phyloP scores from a whole-genome alignment of 345 rosid genomes.

The Abelmoschus esculentus region DNA sequence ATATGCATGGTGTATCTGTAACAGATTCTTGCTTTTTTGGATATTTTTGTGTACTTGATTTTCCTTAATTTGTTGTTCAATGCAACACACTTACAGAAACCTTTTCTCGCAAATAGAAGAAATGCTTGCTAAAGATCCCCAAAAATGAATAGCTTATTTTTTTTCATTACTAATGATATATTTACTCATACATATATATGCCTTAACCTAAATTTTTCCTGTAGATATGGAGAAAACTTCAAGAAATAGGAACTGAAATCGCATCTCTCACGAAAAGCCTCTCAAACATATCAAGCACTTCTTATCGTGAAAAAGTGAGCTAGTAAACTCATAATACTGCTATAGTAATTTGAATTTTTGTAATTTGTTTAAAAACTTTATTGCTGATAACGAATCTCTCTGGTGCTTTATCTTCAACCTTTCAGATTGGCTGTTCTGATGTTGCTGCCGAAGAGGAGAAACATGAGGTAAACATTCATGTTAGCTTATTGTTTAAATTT shows the following conservation, averaged over 20 bases:
- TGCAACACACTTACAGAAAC: not conserved
- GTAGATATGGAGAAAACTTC: constrained; percentile 68
- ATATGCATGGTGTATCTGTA: not conserved
- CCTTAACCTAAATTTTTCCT: constrained; percentile 3
- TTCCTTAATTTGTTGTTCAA: not conserved
- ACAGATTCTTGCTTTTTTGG: not conserved
- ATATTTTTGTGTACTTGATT: not conserved
- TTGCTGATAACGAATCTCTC: not conserved
- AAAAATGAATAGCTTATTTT: not conserved
- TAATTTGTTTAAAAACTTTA: not conserved
- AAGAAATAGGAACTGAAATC: constrained; percentile 61
- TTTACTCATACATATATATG: not conserved
- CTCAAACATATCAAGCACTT: constrained; percentile 45
- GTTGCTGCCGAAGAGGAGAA: constrained; percentile 20
- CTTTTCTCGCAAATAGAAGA: not conserved
- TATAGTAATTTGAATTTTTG: not conserved
- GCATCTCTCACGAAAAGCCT: constrained; percentile 61
- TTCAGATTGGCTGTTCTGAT: constrained; percentile 23
- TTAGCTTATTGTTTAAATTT: not conserved
- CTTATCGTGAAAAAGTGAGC: constrained; percentile 54
- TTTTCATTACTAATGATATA: not conserved
- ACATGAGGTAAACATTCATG: constrained; percentile 26
- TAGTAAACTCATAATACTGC: not conserved
- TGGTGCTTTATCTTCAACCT: constrained; percentile 1
- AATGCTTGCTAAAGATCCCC: not conserved